phyloP scores from a whole-genome alignment of 192 early-diverging fungal genomes.

The Gryganskiella cystojenkinii region DNA sequence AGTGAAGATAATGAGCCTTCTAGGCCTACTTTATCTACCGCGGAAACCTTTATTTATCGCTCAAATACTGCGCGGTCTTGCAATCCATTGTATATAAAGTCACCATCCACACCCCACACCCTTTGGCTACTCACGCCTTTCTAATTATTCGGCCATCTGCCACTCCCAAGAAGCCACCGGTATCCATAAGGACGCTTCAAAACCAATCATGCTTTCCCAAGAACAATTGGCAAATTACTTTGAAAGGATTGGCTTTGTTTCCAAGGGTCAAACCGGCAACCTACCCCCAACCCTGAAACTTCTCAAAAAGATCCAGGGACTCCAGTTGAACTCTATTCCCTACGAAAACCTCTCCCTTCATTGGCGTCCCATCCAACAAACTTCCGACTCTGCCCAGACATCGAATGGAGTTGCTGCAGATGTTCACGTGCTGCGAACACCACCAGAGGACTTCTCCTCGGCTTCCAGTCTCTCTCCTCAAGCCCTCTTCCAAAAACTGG shows the following conservation, averaged over 20 bases:
- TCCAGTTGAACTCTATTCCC: conserved; percentile 1
- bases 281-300: not conserved
- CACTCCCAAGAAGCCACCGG: not conserved
- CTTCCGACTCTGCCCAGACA: not conserved
- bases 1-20: too few species aligned
- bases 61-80: not conserved
- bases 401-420: too few species aligned
- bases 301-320: not conserved
- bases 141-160: not conserved
- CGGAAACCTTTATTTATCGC: too few species aligned
- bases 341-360: conserved; percentile 18
- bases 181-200: not conserved
- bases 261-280: not conserved
- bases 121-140: not conserved
- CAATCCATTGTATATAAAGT: not conserved
- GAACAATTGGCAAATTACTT: not conserved
- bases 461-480: conserved; percentile 1
- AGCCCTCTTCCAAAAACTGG: not conserved
- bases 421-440: too few species aligned
- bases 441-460: not conserved
- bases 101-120: not conserved
- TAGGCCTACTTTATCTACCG: too few species aligned
- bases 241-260: not conserved
- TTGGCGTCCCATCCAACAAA: conserved; percentile 3
- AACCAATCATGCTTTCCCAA: not conserved